phyloP scores from a whole-genome alignment of 2,329 filamentous ascomycete genomes.

The Fusarium buxicola region DNA sequence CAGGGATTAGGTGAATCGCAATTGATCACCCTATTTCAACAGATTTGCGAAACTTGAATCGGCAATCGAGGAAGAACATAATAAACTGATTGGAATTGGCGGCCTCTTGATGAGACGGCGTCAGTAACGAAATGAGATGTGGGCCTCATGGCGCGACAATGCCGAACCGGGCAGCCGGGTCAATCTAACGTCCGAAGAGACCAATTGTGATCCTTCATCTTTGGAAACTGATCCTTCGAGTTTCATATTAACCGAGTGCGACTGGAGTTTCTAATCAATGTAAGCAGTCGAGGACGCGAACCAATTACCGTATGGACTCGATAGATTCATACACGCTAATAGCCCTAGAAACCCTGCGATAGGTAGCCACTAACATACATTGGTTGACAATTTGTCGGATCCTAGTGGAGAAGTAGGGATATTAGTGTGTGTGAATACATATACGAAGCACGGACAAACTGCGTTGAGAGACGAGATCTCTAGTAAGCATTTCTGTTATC shows the following conservation, averaged over 20 bases:
- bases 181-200: slow-evolving; percentile 12
- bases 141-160: not conserved
- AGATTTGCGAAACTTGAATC: not conserved
- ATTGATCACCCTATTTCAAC: not conserved
- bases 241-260: too few species aligned
- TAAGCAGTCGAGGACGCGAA: too few species aligned
- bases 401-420: too few species aligned
- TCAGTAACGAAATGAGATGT: slow-evolving; percentile 18
- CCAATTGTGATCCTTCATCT: not conserved
- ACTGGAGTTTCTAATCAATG: too few species aligned
- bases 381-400: too few species aligned
- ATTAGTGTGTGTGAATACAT: too few species aligned
- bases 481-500: too few species aligned
- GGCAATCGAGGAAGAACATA: not conserved
- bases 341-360: too few species aligned
- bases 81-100: slow-evolving; percentile 11
- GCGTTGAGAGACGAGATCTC: too few species aligned
- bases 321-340: not conserved
- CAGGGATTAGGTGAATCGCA: not conserved
- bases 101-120: slow-evolving; percentile 24
- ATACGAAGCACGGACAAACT: too few species aligned
- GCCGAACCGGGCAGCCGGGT: slow-evolving; percentile 4
- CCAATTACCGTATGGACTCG: too few species aligned
- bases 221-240: not conserved
- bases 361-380: too few species aligned